Percentiles rank a stretch among this genome's conserved stretches.
Evolutionary conservation across 2,329 filamentous ascomycete genomes (phyloP).

Genomic region (Pseudogymnoascus sp.): DNA sequence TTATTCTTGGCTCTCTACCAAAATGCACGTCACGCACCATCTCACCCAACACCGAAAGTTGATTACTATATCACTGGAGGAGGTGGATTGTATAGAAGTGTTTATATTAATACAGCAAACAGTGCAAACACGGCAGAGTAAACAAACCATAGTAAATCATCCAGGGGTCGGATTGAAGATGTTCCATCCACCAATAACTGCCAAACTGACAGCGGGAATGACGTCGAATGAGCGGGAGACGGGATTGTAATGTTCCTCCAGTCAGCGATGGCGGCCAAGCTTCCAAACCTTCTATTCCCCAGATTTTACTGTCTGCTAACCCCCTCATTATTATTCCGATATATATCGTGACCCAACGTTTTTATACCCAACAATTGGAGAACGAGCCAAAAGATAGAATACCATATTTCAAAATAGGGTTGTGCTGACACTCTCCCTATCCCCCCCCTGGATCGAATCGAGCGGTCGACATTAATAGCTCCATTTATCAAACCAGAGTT

Average conservation of each 20-base stretch:
- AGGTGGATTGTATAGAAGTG: not conserved
- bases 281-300: not conserved
- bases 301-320: not conserved
- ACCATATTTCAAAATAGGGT: not conserved
- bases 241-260: constrained; percentile 2
- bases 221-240: not conserved
- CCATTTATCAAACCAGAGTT: not conserved
- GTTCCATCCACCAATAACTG: constrained; percentile 1
- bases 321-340: not conserved
- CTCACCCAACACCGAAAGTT: not conserved
- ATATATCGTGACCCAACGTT: not conserved
- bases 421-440: no score
- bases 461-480: not conserved
- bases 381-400: not conserved
- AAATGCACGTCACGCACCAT: not conserved
- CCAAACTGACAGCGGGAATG: not conserved
- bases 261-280: not conserved
- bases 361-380: not conserved
- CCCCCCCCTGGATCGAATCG: not conserved
- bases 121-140: not conserved
- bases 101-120: not conserved
- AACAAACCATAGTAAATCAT: not conserved
- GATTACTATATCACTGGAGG: not conserved
- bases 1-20: not conserved
- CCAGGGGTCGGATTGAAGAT: not conserved